Evolutionary conservation across 331 rosid genomes (phyloP).

Genomic region (Quercus lobata): DNA sequence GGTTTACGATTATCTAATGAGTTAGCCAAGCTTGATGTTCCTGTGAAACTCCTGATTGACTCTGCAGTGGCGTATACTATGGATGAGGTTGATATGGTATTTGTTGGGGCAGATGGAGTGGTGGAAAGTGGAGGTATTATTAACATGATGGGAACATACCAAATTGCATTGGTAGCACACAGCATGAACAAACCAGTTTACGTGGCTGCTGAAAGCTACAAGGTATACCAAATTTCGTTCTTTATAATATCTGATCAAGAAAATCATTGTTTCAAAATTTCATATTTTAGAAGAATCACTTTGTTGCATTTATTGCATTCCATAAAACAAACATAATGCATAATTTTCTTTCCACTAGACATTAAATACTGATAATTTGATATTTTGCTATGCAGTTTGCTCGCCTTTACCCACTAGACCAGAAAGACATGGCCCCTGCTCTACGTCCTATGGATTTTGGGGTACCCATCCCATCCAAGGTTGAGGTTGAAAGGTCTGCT

Average conservation of each 20-base stretch:
- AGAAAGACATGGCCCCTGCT: constrained; percentile 95
- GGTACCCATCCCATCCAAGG: constrained; percentile 91
- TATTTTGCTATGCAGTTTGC: constrained; percentile 73
- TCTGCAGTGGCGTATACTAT: constrained; percentile 90
- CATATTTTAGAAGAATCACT: neutral
- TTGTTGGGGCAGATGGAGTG: constrained; percentile 96
- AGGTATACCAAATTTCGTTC: constrained; percentile 42
- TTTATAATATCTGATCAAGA: neutral
- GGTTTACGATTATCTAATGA: constrained; percentile 80
- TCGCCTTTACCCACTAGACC: constrained; percentile 91
- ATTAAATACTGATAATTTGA: neutral
- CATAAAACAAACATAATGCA: neutral
- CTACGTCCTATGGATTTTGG: constrained; percentile 80
- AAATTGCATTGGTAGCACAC: constrained; percentile 88
- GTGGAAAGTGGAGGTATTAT: constrained; percentile 98
- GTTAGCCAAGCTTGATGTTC: constrained; percentile 83
- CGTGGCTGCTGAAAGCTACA: constrained; percentile 98
- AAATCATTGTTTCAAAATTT: neutral
- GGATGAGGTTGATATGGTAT: constrained; percentile 98
- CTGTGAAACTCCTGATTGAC: constrained; percentile 92
- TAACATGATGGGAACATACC: constrained; percentile 98
- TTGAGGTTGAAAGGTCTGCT: constrained; percentile 92
- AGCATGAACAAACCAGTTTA: constrained; percentile 90
- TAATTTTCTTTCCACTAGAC: neutral
- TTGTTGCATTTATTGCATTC: neutral